These are phyloP conservation scores for Canavalia gladiata DNA, from an alignment of 306 rosid genomes.

Conservation along the genomic window DNA sequence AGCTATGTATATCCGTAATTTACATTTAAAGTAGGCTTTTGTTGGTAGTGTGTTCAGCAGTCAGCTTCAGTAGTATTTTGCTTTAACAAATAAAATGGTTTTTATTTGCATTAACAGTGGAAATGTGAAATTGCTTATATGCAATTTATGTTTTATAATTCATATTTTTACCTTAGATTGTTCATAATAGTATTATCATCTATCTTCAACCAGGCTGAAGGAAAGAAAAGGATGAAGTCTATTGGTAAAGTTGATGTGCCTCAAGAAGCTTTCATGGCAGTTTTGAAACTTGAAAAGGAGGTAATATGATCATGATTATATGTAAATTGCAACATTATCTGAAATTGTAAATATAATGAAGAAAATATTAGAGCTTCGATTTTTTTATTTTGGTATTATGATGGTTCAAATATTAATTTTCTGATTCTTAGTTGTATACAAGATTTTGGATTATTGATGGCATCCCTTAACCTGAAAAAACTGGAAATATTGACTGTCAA, in stretches of 20 bases:
- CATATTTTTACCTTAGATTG: conserved; percentile 31
- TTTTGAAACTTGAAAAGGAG: conserved; percentile 94
- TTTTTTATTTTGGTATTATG: conserved; percentile 36
- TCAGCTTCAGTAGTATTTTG: conserved; percentile 27
- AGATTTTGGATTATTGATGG: conserved; percentile 26
- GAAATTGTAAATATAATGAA: conserved; percentile 46
- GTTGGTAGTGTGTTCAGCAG: conserved; percentile 6
- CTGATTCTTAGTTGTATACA: conserved; percentile 14
- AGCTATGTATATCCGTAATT: conserved; percentile 14
- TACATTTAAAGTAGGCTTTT: conserved; percentile 4
- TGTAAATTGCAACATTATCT: conserved; percentile 45
- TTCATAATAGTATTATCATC: conserved; percentile 13
- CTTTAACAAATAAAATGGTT: conserved; percentile 13
- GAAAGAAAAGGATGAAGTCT: conserved; percentile 96
- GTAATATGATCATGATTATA: conserved; percentile 62
- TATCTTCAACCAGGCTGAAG: conserved; percentile 74
- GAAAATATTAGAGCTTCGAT: conserved; percentile 35
- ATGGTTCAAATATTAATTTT: conserved; percentile 30
- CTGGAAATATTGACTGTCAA: conserved; percentile 7
- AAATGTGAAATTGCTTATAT: conserved; percentile 11
- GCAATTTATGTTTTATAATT: conserved; percentile 9
- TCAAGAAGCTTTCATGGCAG: conserved; percentile 99
- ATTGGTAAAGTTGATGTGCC: conserved; percentile 95
- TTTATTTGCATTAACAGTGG: conserved; percentile 16
- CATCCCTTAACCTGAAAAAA: background rate